Conservation (phyloP, 2,329 filamentous ascomycete genomes). For the Diplodia sapinea region DNA sequence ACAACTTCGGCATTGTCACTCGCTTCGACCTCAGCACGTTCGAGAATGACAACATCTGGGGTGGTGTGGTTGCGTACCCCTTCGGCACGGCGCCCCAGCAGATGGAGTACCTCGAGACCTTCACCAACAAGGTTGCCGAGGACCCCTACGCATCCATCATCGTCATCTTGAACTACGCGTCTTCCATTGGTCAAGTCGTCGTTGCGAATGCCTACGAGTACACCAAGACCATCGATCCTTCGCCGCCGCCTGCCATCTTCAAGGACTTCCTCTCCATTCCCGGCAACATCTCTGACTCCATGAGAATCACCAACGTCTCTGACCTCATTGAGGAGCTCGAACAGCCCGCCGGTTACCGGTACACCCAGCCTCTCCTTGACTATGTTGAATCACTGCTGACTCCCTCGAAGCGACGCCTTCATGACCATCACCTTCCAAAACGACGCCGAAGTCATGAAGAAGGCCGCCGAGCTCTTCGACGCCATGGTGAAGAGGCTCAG, state of each 20-base stretch:
- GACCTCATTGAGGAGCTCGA: constrained; percentile 37
- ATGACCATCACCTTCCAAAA: constrained; percentile 42
- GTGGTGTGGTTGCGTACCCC: constrained; percentile 44
- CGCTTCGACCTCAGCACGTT: constrained; percentile 38
- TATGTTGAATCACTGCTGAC: neutral
- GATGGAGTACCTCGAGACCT: constrained; percentile 35
- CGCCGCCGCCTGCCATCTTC: constrained; percentile 35
- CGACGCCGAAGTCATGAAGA: constrained; percentile 44
- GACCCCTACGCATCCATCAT: constrained; percentile 38
- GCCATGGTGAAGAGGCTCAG: constrained; percentile 46
- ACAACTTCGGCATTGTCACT: constrained; percentile 49
- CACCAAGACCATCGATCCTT: constrained; percentile 33
- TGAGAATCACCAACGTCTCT: constrained; percentile 39
- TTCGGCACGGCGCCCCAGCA: constrained; percentile 35
- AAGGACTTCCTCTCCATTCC: constrained; percentile 39
- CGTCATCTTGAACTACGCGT: constrained; percentile 35
- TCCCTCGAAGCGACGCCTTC: constrained; percentile 34
- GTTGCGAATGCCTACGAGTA: constrained; percentile 39
- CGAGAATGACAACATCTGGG: constrained; percentile 40
- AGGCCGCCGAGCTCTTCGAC: constrained; percentile 50
- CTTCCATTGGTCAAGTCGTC: constrained; percentile 36
- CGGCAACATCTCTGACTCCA: constrained; percentile 38
- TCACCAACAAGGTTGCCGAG: constrained; percentile 35
- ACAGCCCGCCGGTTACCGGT: constrained; percentile 23
- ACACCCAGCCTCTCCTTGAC: constrained; percentile 33